phyloP scores from a whole-genome alignment of 495 filamentous ascomycete genomes.

The Bathelium albidoporum region DNA sequence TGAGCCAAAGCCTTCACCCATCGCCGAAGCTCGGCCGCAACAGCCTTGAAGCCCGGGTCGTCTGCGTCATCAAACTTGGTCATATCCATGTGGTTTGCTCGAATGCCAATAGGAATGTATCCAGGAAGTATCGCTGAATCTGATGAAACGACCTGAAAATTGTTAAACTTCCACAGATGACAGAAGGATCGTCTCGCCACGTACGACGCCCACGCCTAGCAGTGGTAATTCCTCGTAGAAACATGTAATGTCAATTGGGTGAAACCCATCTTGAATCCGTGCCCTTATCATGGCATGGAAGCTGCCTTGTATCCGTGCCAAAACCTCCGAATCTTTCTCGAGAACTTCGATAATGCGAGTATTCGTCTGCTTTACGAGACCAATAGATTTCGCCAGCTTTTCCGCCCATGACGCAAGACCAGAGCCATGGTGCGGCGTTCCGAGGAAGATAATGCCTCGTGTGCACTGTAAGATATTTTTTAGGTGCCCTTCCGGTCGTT shows the following conservation, averaged over 20 bases:
- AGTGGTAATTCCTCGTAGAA: constrained; percentile 13
- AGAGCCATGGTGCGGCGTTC: constrained; percentile 14
- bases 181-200: background rate
- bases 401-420: constrained; percentile 8
- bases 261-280: constrained; percentile 1
- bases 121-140: constrained; percentile 13
- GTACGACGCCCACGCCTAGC: constrained; percentile 4
- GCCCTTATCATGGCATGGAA: constrained; percentile 14
- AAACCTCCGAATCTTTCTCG: constrained; percentile 11
- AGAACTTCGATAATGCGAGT: constrained; percentile 5
- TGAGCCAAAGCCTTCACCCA: background rate
- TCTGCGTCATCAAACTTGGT: constrained; percentile 8
- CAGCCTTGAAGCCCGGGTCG: constrained; percentile 6
- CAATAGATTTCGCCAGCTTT: background rate
- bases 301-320: constrained; percentile 11
- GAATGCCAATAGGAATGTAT: constrained; percentile 9
- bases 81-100: constrained; percentile 14
- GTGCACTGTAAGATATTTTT: constrained; percentile 6
- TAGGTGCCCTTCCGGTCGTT: too few relatives aligned
- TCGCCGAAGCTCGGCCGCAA: background rate
- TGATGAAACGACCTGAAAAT: constrained; percentile 11
- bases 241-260: constrained; percentile 6
- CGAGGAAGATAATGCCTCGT: constrained; percentile 9
- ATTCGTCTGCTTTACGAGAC: constrained; percentile 10
- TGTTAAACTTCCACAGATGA: background rate